Conservation (phyloP, 352 stramenopile species). For the Globisporangium rhizosaccharum region DNA sequence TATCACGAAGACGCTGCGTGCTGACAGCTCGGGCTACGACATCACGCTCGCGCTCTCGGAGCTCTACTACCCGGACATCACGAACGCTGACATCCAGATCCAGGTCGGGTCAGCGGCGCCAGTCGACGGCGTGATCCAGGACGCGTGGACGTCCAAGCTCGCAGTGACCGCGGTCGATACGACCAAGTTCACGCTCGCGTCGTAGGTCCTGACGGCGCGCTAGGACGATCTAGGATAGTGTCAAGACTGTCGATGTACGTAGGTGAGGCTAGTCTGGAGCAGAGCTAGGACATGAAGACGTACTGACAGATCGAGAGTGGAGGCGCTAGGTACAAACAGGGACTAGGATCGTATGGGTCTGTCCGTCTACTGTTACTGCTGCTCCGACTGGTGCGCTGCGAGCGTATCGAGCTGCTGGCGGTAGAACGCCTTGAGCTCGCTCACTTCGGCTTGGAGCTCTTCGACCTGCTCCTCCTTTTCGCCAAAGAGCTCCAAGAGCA, state of each 20-base stretch:
- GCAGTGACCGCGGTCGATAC: not conserved
- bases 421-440: conserved; percentile 78
- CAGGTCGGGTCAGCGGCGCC: not conserved
- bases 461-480: conserved; percentile 86
- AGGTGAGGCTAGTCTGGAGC: too few relatives aligned
- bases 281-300: too few relatives aligned
- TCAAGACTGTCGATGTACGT: too few relatives aligned
- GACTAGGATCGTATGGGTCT: not conserved
- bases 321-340: too few relatives aligned
- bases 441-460: conserved; percentile 69
- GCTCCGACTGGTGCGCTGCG: conserved; percentile 41
- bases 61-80: conserved; percentile 8
- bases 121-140: not conserved
- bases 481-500: conserved; percentile 78
- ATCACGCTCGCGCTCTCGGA: conserved; percentile 5
- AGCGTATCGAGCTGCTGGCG: conserved; percentile 69
- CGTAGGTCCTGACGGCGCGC: not conserved
- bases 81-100: not conserved
- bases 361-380: conserved; percentile 16
- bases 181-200: not conserved
- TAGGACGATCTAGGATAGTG: too few relatives aligned
- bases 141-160: conserved; percentile 2
- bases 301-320: too few relatives aligned
- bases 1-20: not conserved
- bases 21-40: conserved; percentile 2